These are phyloP conservation scores for Globisporangium middletonii DNA, from an alignment of 352 stramenopile genomes.

Conservation along the genomic window DNA sequence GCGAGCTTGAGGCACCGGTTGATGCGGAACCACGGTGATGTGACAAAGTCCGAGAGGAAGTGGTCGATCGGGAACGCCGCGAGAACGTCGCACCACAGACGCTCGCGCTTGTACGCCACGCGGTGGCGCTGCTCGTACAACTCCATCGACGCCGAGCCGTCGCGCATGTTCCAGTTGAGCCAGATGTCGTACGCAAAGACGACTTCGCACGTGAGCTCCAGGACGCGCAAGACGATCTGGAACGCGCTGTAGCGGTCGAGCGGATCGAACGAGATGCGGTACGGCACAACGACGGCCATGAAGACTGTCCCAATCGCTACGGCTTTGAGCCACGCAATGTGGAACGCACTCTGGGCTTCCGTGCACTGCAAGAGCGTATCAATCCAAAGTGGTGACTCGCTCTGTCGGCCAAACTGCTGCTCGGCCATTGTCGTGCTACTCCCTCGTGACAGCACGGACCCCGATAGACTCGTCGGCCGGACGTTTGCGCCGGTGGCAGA, in stretches of 20 bases:
- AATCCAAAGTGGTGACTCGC: background rate
- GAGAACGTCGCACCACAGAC: constrained; percentile 34
- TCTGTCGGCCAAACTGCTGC: background rate
- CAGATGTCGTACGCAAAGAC: constrained; percentile 44
- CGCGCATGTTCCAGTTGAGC: constrained; percentile 37
- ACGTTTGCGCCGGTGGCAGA: background rate
- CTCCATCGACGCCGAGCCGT: constrained; percentile 30
- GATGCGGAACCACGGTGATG: constrained; percentile 24
- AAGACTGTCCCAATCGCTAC: constrained; percentile 29
- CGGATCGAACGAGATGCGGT: constrained; percentile 36
- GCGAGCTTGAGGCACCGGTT: constrained; percentile 41
- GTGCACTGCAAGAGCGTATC: constrained; percentile 6
- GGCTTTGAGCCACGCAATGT: constrained; percentile 35
- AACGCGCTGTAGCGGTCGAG: constrained; percentile 16
- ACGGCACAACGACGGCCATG: constrained; percentile 37
- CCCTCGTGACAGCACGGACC: too few relatives aligned
- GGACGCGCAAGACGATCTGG: constrained; percentile 10
- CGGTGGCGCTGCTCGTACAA: constrained; percentile 43
- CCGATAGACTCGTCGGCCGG: too few relatives aligned
- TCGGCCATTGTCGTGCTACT: background rate
- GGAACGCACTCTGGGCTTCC: constrained; percentile 36
- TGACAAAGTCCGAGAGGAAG: constrained; percentile 27
- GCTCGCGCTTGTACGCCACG: constrained; percentile 32
- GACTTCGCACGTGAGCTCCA: constrained; percentile 31
- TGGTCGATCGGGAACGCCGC: constrained; percentile 36